Base-by-base conservation (phyloP, 148 eudicot species). In the Heliamphora exappendiculata region DNA sequence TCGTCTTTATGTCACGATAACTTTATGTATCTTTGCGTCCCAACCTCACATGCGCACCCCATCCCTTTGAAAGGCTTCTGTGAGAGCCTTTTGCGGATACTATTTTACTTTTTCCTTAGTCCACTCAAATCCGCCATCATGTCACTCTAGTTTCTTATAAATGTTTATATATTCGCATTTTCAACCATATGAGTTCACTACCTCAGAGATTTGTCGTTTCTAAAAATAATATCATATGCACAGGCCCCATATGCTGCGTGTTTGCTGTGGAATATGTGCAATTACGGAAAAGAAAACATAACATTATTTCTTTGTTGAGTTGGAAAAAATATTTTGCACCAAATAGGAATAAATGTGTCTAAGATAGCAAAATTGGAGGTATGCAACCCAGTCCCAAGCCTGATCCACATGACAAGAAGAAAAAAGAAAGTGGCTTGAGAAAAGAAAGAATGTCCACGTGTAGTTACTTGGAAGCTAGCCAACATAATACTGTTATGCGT, bases 71-170 rank as follows among this genome's bases (percentile, higher is more conserved):
- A 16, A 45, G 57, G 24, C 29, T 69, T 45, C 57, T 26, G 28
- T 39, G 20, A 13, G 39, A 69, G 51, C 55, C 36, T 69, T 13
- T 26, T 10, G 28, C 14, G 50, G 55, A 47, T 7, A 44, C 55
- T 36, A 44, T 45, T 69, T 19, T 28, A 22, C 13, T 22, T 42
- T 44, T 10, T 44, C 36, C 12, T 24, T 45, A 45, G 28, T 45
- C 72, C 36, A 45, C 54, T 69, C 12, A 16, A 28, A 28, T 69
- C 24, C 28, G 24, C 73, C 28, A 69, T n/a, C n/a, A n/a, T n/a
- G 73, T 69, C 22, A 69, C 49, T 44, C 70, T 42, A 24, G 72
- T 26, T 39, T 26, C 34, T 68, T 49, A 68, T 47, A n/a, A 28
- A 45, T 69, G 37, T 28, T 24, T 37, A 33, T 67, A 11, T 42